Conservation (phyloP, 257 asterid genomes). For the Rehmannia glutinosa region DNA sequence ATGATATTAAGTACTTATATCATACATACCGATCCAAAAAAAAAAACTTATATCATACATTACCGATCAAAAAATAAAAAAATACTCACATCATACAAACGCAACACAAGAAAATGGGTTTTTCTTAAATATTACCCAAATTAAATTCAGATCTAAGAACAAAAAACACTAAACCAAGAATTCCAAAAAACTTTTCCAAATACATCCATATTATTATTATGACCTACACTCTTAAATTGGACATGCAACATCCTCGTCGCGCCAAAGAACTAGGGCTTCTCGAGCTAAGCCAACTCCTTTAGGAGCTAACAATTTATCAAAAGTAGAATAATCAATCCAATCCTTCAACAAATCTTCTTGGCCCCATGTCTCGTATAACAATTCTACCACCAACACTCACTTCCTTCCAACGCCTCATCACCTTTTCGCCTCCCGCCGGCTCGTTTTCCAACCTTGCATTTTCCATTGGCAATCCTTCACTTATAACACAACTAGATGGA, state of each 20-base stretch:
- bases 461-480: no score
- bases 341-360: slow-evolving; percentile 36
- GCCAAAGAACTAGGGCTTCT: slow-evolving; percentile 27
- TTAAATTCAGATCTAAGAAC: no score
- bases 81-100: no score
- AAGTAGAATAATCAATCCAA: slow-evolving; percentile 35
- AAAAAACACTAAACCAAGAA: no score
- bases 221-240: not conserved
- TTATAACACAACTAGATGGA: not conserved
- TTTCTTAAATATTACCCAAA: no score
- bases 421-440: not conserved
- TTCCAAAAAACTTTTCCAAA: no score
- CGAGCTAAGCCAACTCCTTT: slow-evolving; percentile 34
- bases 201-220: not conserved
- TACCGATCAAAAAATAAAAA: no score
- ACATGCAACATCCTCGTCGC: not conserved
- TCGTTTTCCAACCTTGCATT: not conserved
- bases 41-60: no score
- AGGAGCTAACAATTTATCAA: slow-evolving; percentile 36
- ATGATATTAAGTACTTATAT: no score
- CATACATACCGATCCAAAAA: no score
- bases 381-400: slow-evolving; percentile 9
- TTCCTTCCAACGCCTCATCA: slow-evolving; percentile 21
- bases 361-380: slow-evolving; percentile 37
- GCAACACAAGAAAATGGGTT: no score